A percentile compares a stretch with the other conserved stretches of the same genome.
Evolutionary conservation across 139 green algal species (phyloP).

Genomic region (Dunaliella primolecta): DNA sequence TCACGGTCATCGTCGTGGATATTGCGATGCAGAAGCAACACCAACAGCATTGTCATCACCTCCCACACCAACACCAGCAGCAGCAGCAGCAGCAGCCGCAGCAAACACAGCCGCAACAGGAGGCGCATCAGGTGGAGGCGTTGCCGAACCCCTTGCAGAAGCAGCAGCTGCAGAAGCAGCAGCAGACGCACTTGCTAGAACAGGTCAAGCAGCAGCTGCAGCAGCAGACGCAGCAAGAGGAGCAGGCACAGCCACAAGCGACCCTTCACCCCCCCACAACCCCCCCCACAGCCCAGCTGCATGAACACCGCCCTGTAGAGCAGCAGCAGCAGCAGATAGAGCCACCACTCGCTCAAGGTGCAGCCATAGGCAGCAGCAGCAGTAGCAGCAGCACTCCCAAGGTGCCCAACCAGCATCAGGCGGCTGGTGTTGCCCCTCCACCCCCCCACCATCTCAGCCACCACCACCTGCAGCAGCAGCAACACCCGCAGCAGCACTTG

Average conservation of each 20-base stretch:
- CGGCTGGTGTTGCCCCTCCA: too few relatives aligned
- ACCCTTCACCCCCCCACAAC: neutral
- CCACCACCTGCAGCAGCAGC: too few relatives aligned
- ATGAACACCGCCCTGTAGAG: too few relatives aligned
- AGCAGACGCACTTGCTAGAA: neutral
- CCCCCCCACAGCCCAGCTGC: neutral
- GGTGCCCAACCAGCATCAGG: too few relatives aligned
- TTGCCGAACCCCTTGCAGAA: neutral
- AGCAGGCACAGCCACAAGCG: neutral
- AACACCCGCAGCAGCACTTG: too few relatives aligned
- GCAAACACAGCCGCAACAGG: neutral
- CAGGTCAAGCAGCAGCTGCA: neutral
- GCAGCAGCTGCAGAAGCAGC: neutral
- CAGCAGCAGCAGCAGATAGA: too few relatives aligned
- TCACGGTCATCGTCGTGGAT: slow-evolving; percentile 61
- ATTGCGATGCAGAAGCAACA: neutral
- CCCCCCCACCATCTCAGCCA: too few relatives aligned
- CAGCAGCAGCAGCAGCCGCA: neutral
- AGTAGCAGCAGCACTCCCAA: too few relatives aligned
- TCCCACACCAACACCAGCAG: neutral
- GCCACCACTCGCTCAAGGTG: too few relatives aligned
- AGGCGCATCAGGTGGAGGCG: neutral
- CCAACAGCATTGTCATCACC: too few relatives aligned
- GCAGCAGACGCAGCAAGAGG: neutral
- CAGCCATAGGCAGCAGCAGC: too few relatives aligned